Conservation (phyloP, 208 protist genomes). For the Herpetomonas tarakana region DNA sequence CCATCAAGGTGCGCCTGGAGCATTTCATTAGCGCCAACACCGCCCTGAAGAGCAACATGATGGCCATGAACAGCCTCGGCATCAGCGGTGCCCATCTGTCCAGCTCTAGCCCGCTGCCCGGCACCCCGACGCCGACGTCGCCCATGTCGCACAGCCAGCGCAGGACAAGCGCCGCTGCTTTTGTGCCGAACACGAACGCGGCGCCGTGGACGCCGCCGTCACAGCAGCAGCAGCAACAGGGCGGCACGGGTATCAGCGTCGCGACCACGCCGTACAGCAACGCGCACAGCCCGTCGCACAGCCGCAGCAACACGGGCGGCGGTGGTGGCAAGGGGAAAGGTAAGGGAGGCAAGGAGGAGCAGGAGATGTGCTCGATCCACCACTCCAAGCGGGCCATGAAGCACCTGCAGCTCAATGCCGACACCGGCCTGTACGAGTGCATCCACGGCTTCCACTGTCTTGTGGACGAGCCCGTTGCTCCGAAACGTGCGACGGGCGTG, state of each 20-base stretch:
- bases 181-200: conserved; percentile 30
- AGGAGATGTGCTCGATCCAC: conserved; percentile 81
- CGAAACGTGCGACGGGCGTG: conserved; percentile 7
- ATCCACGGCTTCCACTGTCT: conserved; percentile 87
- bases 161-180: conserved; percentile 7
- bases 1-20: conserved; percentile 58
- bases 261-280: conserved; percentile 7
- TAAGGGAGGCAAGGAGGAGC: conserved; percentile 40
- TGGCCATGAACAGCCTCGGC: not conserved
- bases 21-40: conserved; percentile 21
- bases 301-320: conserved; percentile 27
- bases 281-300: conserved; percentile 21
- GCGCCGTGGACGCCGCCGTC: conserved; percentile 39
- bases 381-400: conserved; percentile 78
- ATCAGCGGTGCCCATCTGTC: not conserved
- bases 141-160: not conserved
- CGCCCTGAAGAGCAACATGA: conserved; percentile 15
- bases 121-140: conserved; percentile 14
- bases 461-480: conserved; percentile 48
- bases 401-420: conserved; percentile 72
- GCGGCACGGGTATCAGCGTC: conserved; percentile 8
- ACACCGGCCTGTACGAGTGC: conserved; percentile 77
- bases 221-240: conserved; percentile 8
- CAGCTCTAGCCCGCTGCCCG: conserved; percentile 9
- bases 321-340: conserved; percentile 53